phyloP scores from a whole-genome alignment of 2,329 filamentous ascomycete species.

The Penicillium sp. region DNA sequence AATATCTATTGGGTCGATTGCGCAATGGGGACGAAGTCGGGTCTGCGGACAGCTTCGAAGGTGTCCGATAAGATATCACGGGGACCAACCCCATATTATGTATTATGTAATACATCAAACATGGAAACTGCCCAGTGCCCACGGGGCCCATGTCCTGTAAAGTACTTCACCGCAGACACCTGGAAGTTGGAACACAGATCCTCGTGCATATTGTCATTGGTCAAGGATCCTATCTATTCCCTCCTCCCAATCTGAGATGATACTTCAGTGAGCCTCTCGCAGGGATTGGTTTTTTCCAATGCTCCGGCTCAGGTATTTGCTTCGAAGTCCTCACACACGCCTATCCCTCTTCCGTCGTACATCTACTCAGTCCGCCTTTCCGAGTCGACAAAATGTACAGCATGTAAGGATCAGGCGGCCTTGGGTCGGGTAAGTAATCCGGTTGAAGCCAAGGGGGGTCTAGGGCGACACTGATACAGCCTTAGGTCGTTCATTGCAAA shows the following conservation, averaged over 20 bases:
- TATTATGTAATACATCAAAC: no score
- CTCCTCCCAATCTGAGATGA: constrained; percentile 2
- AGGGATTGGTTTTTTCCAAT: constrained; percentile 29
- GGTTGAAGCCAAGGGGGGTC: not conserved
- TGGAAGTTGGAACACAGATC: not conserved
- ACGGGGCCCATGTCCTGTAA: no score
- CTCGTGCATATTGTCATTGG: not conserved
- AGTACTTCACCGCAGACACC: not conserved
- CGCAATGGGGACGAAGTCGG: not conserved
- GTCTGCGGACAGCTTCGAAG: constrained; percentile 1
- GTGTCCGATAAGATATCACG: constrained; percentile 10
- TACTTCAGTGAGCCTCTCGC: constrained; percentile 4
- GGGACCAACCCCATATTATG: no score
- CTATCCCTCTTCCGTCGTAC: constrained; percentile 21
- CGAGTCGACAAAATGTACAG: constrained; percentile 24
- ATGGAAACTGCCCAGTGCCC: no score
- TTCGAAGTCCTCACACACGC: constrained; percentile 26
- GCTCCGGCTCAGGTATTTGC: constrained; percentile 31
- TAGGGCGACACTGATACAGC: constrained; percentile 1
- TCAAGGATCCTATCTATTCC: not conserved
- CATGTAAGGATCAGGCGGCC: constrained; percentile 36
- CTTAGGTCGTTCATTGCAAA: constrained; percentile 31
- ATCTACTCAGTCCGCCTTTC: constrained; percentile 13
- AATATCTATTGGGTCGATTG: not conserved
- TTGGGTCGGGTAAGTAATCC: constrained; percentile 31